Evolutionary conservation across 1,284 basidiomycete genomes (phyloP).

Genomic region (Takashimella tepidaria): DNA sequence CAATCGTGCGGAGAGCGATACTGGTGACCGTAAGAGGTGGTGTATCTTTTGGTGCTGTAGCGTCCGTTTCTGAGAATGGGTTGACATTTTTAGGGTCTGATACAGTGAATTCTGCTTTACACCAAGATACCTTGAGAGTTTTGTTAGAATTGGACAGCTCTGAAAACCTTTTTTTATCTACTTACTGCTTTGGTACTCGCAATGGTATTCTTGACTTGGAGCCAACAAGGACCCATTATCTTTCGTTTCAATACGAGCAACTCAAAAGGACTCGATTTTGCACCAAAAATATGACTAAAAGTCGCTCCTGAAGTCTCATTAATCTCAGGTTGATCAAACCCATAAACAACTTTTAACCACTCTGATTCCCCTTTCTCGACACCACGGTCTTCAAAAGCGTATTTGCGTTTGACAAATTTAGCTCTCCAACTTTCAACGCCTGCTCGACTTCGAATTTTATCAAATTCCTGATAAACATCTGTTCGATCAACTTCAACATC

Average conservation of each 20-base stretch:
- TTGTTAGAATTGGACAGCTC: background rate
- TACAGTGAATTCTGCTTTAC: slow-evolving; percentile 85
- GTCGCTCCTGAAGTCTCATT: slow-evolving; percentile 74
- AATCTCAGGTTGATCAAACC: slow-evolving; percentile 67
- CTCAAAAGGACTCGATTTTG: slow-evolving; percentile 89
- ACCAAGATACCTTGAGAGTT: slow-evolving; percentile 73
- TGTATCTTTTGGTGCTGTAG: slow-evolving; percentile 67
- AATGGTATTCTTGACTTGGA: slow-evolving; percentile 70
- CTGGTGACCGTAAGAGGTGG: slow-evolving; percentile 91
- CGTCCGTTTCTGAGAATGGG: slow-evolving; percentile 70
- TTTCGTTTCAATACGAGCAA: slow-evolving; percentile 90
- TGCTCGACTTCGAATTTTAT: slow-evolving; percentile 65
- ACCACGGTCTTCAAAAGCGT: slow-evolving; percentile 84
- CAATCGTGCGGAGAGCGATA: slow-evolving; percentile 79
- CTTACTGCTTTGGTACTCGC: slow-evolving; percentile 71
- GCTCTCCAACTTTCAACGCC: slow-evolving; percentile 72
- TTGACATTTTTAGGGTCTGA: slow-evolving; percentile 82
- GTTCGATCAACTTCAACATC: slow-evolving; percentile 63
- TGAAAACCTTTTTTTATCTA: slow-evolving; percentile 5
- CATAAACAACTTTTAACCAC: slow-evolving; percentile 91
- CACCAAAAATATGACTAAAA: slow-evolving; percentile 85
- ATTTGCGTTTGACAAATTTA: slow-evolving; percentile 83
- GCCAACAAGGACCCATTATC: slow-evolving; percentile 99
- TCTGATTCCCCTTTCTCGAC: slow-evolving; percentile 73
- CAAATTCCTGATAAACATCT: slow-evolving; percentile 82